These are phyloP conservation scores for Grammothele lineata DNA, from an alignment of 768 basidiomycete species.

Conservation along the genomic window DNA sequence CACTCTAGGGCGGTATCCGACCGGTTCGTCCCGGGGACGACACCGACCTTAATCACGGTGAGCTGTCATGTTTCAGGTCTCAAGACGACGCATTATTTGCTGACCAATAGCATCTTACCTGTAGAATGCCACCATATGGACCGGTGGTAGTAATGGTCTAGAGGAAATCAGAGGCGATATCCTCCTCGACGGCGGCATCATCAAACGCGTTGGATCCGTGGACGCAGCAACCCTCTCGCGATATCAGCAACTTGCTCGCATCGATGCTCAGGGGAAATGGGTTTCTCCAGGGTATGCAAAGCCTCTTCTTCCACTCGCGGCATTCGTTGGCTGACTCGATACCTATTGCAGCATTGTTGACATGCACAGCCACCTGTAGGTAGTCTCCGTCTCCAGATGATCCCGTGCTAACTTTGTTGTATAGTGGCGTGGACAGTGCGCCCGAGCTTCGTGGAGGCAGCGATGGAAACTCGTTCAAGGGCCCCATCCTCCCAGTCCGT, in stretches of 20 bases:
- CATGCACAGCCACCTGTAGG: conserved; percentile 16
- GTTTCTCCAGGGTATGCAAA: conserved; percentile 71
- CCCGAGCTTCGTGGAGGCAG: conserved; percentile 28
- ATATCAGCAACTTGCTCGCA: conserved; percentile 32
- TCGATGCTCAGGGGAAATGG: conserved; percentile 71
- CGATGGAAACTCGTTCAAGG: conserved; percentile 43
- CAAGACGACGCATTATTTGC: neutral
- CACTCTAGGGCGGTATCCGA: conserved; percentile 52
- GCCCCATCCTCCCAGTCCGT: conserved; percentile 23
- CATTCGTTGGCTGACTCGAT: no score
- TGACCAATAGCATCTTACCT: neutral
- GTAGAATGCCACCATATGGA: conserved; percentile 79
- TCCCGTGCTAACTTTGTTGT: conserved; percentile 31
- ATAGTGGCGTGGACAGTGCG: conserved; percentile 5
- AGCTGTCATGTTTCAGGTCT: neutral
- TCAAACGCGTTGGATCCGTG: conserved; percentile 52
- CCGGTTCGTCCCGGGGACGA: conserved; percentile 60
- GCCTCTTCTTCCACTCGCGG: no score
- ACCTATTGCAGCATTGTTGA: conserved; percentile 16
- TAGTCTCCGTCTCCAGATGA: conserved; percentile 29
- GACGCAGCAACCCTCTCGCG: conserved; percentile 16
- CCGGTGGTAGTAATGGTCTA: conserved; percentile 64
- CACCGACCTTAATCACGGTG: conserved; percentile 40
- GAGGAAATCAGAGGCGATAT: conserved; percentile 63
- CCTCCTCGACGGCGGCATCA: conserved; percentile 64